A percentile compares a stretch with the other conserved stretches of the same genome.
Evolutionary conservation across 2,329 filamentous ascomycete genomes (phyloP).

Genomic region (Mollisia scopiformis): DNA sequence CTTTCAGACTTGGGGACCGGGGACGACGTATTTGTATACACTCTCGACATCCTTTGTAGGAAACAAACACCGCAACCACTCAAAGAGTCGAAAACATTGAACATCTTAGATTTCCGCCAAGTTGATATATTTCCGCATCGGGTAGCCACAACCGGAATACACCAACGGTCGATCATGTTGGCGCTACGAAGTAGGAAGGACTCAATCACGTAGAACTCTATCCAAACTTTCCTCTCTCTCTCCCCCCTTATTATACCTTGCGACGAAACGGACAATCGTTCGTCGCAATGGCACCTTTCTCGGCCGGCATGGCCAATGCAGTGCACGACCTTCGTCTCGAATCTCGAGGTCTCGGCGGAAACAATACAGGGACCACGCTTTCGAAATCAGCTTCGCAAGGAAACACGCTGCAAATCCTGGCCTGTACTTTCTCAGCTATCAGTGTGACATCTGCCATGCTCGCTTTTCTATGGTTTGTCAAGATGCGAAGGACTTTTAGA

Average conservation of each 20-base stretch:
- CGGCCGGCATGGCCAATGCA: conserved; percentile 16
- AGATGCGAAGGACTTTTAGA: conserved; percentile 74
- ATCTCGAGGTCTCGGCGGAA: conserved; percentile 17
- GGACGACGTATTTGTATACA: not conserved
- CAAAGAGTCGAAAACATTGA: too few relatives aligned
- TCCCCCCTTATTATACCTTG: too few relatives aligned
- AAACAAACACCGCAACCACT: not conserved
- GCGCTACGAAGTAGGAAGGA: conserved; percentile 15
- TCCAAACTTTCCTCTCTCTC: not conserved
- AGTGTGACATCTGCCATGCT: conserved; percentile 60
- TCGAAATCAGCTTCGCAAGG: conserved; percentile 21
- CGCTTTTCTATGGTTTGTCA: conserved; percentile 72
- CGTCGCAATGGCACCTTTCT: conserved; percentile 28
- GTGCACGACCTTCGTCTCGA: conserved; percentile 17
- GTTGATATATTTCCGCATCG: not conserved
- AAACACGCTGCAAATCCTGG: conserved; percentile 34
- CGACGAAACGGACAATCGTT: not conserved
- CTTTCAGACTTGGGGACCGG: not conserved
- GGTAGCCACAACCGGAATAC: not conserved
- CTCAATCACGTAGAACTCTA: not conserved
- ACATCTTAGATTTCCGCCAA: not conserved
- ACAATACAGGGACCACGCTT: conserved; percentile 12
- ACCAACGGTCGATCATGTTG: conserved; percentile 9
- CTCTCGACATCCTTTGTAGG: not conserved
- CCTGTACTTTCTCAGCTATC: conserved; percentile 46